Base-by-base conservation (phyloP, 1,284 basidiomycete species). In the Rhodotorula sp. region DNA sequence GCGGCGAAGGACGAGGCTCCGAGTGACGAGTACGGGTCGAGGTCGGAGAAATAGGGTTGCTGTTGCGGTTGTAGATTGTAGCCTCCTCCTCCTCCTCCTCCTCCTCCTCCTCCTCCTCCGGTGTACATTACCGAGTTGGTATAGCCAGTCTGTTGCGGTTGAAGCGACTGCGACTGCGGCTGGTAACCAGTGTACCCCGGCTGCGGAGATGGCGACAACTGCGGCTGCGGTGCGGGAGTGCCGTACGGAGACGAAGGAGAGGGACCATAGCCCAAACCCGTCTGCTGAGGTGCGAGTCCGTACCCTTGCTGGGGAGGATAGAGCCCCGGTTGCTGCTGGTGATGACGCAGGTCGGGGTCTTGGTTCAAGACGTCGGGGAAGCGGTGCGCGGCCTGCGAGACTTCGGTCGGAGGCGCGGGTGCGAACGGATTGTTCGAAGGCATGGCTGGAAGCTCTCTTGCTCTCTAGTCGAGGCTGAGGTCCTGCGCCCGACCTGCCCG, bases 11-110 rank as follows among this genome's bases (percentile, higher is more conserved):
- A 64, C 14, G 58, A 54, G 10, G 66, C 12, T 31, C 26, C 43
- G 48, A 72, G 55, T 3, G 34, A 19, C 19, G 68, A 60, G 65
- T 75, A 75, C 31, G 73, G 73, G 62, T 75, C 73, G 28, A 75
- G 66, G 59, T 75, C 73, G 28, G 57, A 38, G 55, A 45, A 28
- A 50, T 61, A 67, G 19, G 59, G 23, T 34, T 61, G 57, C 47
- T 26, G 57, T 8, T 26, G 50, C 8, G 12, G 28, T 3, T 57
- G 62, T 7, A 19, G 38, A 43, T 2, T 43, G 2, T 43, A 43
- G 6, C 26, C 34, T n/a, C 15, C 50, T 62, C 54, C 38, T n/a
- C n/a, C n/a, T n/a, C n/a, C n/a, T n/a, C n/a, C n/a, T n/a, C n/a
- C n/a, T n/a, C n/a, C n/a, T n/a, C n/a, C n/a, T n/a, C n/a, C n/a